A percentile compares a stretch with the other conserved stretches of the same genome.
Conservation (phyloP, 2,329 filamentous ascomycete genomes). For the Westerdykella aurantiaca region DNA sequence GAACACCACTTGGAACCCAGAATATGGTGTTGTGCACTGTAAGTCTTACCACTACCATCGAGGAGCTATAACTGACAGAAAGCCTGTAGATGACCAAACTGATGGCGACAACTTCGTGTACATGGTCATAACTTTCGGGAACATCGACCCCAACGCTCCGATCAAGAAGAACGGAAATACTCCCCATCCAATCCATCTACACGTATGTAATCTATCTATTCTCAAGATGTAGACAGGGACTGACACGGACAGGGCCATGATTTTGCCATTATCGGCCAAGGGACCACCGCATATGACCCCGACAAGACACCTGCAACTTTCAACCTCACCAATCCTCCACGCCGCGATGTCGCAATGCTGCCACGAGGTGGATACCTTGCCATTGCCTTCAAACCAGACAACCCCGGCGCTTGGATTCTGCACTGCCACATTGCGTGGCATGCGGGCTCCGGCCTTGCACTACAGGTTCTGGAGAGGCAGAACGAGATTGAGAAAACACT, state of each 20-base stretch:
- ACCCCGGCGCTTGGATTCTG: conserved; percentile 34
- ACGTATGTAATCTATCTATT: conserved; percentile 1
- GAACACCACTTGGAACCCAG: conserved; percentile 13
- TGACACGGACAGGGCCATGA: conserved; percentile 10
- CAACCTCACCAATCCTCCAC: conserved; percentile 12
- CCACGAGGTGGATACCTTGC: conserved; percentile 31
- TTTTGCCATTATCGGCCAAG: conserved; percentile 22
- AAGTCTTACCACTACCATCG: neutral
- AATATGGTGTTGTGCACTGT: conserved; percentile 12
- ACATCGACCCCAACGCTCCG: neutral
- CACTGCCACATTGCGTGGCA: conserved; percentile 28
- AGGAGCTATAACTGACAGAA: neutral
- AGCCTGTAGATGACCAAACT: conserved; percentile 6
- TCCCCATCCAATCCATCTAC: conserved; percentile 26
- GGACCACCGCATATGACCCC: conserved; percentile 16
- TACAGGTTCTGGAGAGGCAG: conserved; percentile 46
- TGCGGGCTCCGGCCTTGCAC: conserved; percentile 35
- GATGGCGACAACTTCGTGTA: conserved; percentile 13
- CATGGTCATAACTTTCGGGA: conserved; percentile 15
- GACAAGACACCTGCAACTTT: conserved; percentile 3
- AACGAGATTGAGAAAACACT: conserved; percentile 7
- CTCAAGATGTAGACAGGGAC: neutral
- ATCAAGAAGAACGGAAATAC: conserved; percentile 1
- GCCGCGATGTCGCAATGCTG: conserved; percentile 18
- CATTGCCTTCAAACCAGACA: conserved; percentile 21